These are phyloP conservation scores for Metarhizium humberi DNA, from an alignment of 2,329 filamentous ascomycete genomes.

Conservation along the genomic window DNA sequence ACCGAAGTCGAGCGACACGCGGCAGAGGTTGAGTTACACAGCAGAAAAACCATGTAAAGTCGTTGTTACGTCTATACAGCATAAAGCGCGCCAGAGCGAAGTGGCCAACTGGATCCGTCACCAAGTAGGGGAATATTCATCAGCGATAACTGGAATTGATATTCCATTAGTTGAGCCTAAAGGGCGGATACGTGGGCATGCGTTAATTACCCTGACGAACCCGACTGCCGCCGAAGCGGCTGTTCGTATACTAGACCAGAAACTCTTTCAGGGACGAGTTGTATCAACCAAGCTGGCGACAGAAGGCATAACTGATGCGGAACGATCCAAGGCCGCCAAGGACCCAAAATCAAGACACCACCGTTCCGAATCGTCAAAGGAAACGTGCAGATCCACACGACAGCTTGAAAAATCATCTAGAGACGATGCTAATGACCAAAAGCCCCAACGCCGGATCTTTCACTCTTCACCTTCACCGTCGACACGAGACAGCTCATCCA, in stretches of 20 bases:
- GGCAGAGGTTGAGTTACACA: slow-evolving; percentile 2
- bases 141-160: slow-evolving; percentile 15
- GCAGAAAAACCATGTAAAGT: slow-evolving; percentile 14
- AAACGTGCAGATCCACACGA: neutral
- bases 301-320: neutral
- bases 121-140: slow-evolving; percentile 12
- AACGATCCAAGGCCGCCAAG: neutral
- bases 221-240: slow-evolving; percentile 13
- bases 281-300: slow-evolving; percentile 8
- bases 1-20: neutral
- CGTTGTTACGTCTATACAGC: slow-evolving; percentile 16
- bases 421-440: neutral
- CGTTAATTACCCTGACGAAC: slow-evolving; percentile 15
- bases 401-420: neutral
- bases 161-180: slow-evolving; percentile 14
- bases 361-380: neutral
- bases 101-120: slow-evolving; percentile 19
- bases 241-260: slow-evolving; percentile 16
- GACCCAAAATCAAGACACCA: neutral
- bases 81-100: slow-evolving; percentile 12
- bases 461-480: neutral
- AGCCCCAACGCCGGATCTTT: neutral
- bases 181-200: slow-evolving; percentile 16
- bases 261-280: slow-evolving; percentile 15
- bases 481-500: neutral